A percentile compares a stretch with the other conserved stretches of the same genome.
These are phyloP conservation scores for Blastomyces emzantsi DNA, from an alignment of 2,329 filamentous ascomycete genomes.

Conservation along the genomic window DNA sequence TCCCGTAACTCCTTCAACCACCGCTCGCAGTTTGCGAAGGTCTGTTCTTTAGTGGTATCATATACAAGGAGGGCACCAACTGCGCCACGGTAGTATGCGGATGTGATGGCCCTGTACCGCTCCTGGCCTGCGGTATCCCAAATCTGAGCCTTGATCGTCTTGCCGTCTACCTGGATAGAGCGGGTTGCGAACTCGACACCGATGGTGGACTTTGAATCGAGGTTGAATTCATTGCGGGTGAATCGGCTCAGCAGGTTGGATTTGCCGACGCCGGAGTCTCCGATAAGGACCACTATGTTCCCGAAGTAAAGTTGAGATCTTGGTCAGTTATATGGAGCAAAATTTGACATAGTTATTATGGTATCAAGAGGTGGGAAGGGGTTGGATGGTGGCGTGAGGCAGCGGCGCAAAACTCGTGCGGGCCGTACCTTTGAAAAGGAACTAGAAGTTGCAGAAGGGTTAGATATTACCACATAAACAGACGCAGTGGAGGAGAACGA, in stretches of 20 bases:
- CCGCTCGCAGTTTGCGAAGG: conserved; percentile 96
- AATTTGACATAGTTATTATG: not conserved
- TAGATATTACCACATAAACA: not conserved
- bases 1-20: conserved; percentile 99
- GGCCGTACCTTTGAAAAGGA: conserved; percentile 90
- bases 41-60: conserved; percentile 99
- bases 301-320: conserved; percentile 11
- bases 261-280: conserved; percentile 98
- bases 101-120: conserved; percentile 97
- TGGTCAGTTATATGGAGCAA: not conserved
- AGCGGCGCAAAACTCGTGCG: conserved; percentile 16
- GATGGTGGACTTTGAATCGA: conserved; percentile 99
- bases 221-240: conserved; percentile 99
- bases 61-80: conserved; percentile 97
- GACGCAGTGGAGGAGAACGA: conserved; percentile 16
- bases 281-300: conserved; percentile 81
- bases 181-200: conserved; percentile 98
- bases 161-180: conserved; percentile 96
- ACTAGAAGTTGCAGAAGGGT: conserved; percentile 38
- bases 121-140: conserved; percentile 99
- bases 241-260: conserved; percentile 99
- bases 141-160: conserved; percentile 99
- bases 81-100: conserved; percentile 96
- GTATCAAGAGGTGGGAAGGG: not conserved
- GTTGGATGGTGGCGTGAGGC: conserved; percentile 17